Conservation (phyloP, 2,329 filamentous ascomycete genomes). For the Aspergillus sp. region DNA sequence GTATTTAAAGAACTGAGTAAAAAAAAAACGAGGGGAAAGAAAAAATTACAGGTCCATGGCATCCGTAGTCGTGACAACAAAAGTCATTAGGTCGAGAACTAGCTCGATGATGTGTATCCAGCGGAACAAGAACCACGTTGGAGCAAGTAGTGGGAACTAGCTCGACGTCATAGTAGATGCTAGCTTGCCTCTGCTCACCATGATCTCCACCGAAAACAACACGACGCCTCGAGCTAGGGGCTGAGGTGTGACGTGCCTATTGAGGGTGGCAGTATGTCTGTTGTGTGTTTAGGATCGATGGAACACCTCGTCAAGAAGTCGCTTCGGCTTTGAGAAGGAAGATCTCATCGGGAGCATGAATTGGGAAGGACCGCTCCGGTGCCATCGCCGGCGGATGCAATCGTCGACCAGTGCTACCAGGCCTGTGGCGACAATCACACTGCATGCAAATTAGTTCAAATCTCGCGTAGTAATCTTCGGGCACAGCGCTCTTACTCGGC, state of each 20-base stretch:
- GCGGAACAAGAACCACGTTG: neutral
- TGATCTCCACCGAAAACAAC: neutral
- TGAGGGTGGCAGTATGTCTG: neutral
- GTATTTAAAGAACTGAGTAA: neutral
- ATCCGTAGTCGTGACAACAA: neutral
- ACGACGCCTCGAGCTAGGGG: neutral
- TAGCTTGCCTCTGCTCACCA: neutral
- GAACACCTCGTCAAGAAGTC: slow-evolving; percentile 65
- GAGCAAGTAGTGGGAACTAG: neutral
- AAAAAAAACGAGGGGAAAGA: neutral
- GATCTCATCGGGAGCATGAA: slow-evolving; percentile 54
- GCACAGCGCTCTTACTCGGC: slow-evolving; percentile 68
- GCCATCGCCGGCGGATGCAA: slow-evolving; percentile 79
- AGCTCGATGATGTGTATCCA: neutral
- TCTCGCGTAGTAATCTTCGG: slow-evolving; percentile 3
- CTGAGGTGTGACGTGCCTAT: neutral
- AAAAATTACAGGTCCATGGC: neutral
- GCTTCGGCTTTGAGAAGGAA: slow-evolving; percentile 57
- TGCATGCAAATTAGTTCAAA: slow-evolving; percentile 37
- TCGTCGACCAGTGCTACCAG: slow-evolving; percentile 87
- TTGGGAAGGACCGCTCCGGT: slow-evolving; percentile 53
- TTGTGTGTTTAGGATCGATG: slow-evolving; percentile 43
- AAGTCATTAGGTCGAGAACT: slow-evolving; percentile 2
- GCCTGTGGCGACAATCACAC: slow-evolving; percentile 86
- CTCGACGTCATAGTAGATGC: slow-evolving; percentile 5